Conservation (phyloP, 345 rosid species). For the Hevea brasiliensis region DNA sequence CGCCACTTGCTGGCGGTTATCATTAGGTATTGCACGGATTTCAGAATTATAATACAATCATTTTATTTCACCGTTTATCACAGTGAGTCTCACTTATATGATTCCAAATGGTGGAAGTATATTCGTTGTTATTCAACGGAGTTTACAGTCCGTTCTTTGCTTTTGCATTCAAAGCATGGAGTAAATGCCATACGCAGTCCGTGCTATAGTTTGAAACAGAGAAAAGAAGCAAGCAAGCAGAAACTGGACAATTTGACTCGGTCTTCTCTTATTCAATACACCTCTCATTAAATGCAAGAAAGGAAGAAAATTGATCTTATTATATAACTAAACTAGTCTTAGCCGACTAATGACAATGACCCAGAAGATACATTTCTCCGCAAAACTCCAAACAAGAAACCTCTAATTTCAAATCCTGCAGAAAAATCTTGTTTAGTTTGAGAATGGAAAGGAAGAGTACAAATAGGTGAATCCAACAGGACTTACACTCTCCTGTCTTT, state of each 20-base stretch:
- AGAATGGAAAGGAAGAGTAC: constrained; percentile 1
- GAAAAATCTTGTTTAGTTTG: background rate
- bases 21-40: too few species aligned
- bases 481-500: background rate
- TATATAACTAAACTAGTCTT: constrained; percentile 5
- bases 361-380: constrained; percentile 23
- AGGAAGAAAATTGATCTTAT: background rate
- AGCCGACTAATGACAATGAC: constrained; percentile 25
- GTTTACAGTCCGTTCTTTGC: too few species aligned
- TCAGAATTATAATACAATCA: too few species aligned
- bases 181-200: too few species aligned
- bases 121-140: too few species aligned
- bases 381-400: constrained; percentile 25
- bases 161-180: too few species aligned
- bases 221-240: background rate
- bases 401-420: constrained; percentile 3
- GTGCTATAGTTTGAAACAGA: background rate
- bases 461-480: constrained; percentile 7
- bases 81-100: too few species aligned
- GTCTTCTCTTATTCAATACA: background rate
- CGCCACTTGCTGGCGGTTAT: too few species aligned
- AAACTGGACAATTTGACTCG: background rate
- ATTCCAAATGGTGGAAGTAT: too few species aligned
- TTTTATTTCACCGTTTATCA: too few species aligned
- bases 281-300: background rate